Evolutionary conservation across 2,329 filamentous ascomycete species (phyloP).

Genomic region (Beauveria medogensis): DNA sequence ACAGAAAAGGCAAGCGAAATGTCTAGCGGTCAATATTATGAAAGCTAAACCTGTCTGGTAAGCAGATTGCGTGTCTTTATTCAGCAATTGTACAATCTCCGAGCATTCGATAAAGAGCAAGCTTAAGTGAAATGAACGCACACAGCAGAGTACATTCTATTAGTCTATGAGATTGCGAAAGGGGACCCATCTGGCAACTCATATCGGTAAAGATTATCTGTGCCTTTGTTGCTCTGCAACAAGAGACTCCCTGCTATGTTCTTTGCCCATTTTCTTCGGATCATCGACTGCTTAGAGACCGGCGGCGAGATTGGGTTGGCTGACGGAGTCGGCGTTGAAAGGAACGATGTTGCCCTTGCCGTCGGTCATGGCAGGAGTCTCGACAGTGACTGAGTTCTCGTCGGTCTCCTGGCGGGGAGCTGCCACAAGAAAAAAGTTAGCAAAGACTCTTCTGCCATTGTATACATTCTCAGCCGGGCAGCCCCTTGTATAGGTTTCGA

Average conservation of each 20-base stretch:
- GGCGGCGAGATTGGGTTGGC: constrained; percentile 22
- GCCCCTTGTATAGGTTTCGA: not conserved
- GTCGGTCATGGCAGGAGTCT: constrained; percentile 38
- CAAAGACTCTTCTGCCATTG: too few relatives aligned
- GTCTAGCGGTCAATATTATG: too few relatives aligned
- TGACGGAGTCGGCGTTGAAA: constrained; percentile 33
- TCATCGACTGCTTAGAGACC: constrained; percentile 24
- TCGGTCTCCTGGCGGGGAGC: constrained; percentile 12
- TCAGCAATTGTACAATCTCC: too few relatives aligned
- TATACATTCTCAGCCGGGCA: too few relatives aligned
- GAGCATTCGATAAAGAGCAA: too few relatives aligned
- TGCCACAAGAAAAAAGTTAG: not conserved
- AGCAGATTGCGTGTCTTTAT: too few relatives aligned
- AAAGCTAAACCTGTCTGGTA: too few relatives aligned
- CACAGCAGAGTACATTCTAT: not conserved
- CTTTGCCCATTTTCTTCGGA: not conserved
- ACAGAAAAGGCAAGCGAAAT: too few relatives aligned
- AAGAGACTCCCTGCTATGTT: not conserved
- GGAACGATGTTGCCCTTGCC: constrained; percentile 33
- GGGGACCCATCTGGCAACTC: not conserved
- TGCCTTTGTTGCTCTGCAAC: not conserved
- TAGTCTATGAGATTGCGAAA: not conserved
- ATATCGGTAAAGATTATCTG: not conserved
- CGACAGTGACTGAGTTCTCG: constrained; percentile 22
- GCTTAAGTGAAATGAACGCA: not conserved